Percentiles rank a stretch among this genome's conserved stretches.
phyloP scores from a whole-genome alignment of 352 stramenopile genomes.

The Aphanomyces stellatus region DNA sequence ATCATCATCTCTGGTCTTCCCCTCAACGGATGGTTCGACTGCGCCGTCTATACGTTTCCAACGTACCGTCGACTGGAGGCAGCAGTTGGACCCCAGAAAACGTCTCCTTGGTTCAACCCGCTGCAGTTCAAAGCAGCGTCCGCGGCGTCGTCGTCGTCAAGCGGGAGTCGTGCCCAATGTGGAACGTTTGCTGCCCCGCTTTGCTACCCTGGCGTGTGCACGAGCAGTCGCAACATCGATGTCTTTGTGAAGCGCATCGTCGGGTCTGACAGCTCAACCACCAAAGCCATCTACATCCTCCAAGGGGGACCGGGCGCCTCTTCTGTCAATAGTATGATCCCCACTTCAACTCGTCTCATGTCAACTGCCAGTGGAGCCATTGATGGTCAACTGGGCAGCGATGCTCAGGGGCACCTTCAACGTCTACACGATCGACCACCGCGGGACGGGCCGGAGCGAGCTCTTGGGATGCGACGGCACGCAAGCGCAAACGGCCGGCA shows the following conservation, averaged over 20 bases:
- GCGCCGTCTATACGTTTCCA: not conserved
- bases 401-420: constrained; percentile 28
- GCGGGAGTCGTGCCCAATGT: too few species aligned
- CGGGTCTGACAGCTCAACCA: constrained; percentile 20
- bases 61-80: too few species aligned
- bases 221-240: constrained; percentile 23
- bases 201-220: constrained; percentile 32
- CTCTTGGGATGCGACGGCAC: constrained; percentile 33
- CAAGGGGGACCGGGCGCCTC: constrained; percentile 32
- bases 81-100: too few species aligned
- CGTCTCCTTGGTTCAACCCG: too few species aligned
- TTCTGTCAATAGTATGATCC: constrained; percentile 29
- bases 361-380: constrained; percentile 26
- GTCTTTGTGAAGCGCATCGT: constrained; percentile 38
- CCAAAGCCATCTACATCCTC: constrained; percentile 32
- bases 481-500: constrained; percentile 27
- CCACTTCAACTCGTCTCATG: not conserved
- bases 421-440: constrained; percentile 48
- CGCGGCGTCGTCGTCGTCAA: not conserved
- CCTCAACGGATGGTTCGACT: constrained; percentile 7
- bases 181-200: constrained; percentile 27
- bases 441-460: constrained; percentile 36
- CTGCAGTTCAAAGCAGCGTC: too few species aligned
- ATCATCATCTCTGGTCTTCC: not conserved
- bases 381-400: constrained; percentile 24